Base-by-base conservation (phyloP, 1,284 basidiomycete genomes). In the Volvariella surrecta region DNA sequence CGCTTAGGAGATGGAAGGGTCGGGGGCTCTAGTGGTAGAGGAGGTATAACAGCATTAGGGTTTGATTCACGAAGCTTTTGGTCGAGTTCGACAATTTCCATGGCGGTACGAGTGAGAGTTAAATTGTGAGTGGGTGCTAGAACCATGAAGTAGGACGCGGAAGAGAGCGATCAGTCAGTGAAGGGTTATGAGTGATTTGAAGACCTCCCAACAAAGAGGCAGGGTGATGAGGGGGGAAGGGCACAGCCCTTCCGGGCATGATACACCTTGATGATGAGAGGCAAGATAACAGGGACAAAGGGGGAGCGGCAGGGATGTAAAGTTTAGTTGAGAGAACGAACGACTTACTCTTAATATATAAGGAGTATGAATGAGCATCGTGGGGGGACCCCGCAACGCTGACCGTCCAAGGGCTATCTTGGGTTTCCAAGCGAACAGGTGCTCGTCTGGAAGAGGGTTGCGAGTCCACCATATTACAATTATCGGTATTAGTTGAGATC, bases 71-170 rank as follows among this genome's bases (percentile, higher is more conserved):
- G 71, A 47, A 91, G 75, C 66, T 87, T 90, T 44, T 70, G 67
- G 62, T 91, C 78, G 17, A 89, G 71, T 48, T 90, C 86, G 32
- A 80, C 66, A 39, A 91, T 73, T 58, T 92, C 89, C 52, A 71
- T 68, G 35, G 75, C 75, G 44, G 79, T 79, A 48, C 89, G 79
- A 13, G 82, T 87, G 47, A 92, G 77, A 32, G 89, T 92, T 45
- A 91, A 71, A 67, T 91, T 89, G 67, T 91, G 89, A 20, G 86
- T 92, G 21, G 88, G 82, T 11, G 88, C 89, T 50, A 52, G 18
- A 34, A 44, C 43, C 24, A 28, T 28, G 11, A 28, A 42, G 35
- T 35, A 32, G 21, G 19, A 24, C 13, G 19, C 28, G 20, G 38
- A 42, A 35, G 31, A 35, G 20, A 31, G 37, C 6, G 11, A 6